Conservation (phyloP, 305 asterid species). For the Euphrasia arctica region DNA sequence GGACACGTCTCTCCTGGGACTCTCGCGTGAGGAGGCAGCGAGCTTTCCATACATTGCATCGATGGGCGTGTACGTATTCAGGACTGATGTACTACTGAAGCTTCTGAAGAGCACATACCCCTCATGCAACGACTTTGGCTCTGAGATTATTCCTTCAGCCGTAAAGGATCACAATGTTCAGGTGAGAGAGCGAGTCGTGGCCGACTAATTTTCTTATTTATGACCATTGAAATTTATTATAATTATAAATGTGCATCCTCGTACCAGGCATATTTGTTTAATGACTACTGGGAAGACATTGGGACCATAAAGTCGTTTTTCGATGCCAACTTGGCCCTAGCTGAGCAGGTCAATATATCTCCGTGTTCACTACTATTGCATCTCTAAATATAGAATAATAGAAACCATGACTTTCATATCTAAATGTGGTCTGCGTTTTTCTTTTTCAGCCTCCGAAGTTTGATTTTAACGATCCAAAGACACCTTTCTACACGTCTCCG, state of each 20-base stretch:
- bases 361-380: neutral
- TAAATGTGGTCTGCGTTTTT: constrained; percentile 20
- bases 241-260: constrained; percentile 8
- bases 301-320: constrained; percentile 83
- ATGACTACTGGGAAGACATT: constrained; percentile 91
- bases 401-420: neutral
- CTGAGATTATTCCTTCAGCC: constrained; percentile 92
- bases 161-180: constrained; percentile 85
- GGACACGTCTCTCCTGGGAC: constrained; percentile 82
- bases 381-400: neutral
- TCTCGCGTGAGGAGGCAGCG: constrained; percentile 55
- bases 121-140: constrained; percentile 88
- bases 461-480: constrained; percentile 85
- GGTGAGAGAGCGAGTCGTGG: constrained; percentile 32
- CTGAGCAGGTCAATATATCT: constrained; percentile 62
- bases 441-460: constrained; percentile 72
- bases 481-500: constrained; percentile 92
- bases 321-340: constrained; percentile 87
- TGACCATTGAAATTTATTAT: neutral
- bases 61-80: constrained; percentile 93
- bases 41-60: constrained; percentile 83
- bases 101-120: constrained; percentile 67
- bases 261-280: constrained; percentile 76
- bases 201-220: constrained; percentile 1
- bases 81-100: constrained; percentile 66